Evolutionary conservation across 805 yeast species (phyloP).

Genomic region (Yarrowia sp.): DNA sequence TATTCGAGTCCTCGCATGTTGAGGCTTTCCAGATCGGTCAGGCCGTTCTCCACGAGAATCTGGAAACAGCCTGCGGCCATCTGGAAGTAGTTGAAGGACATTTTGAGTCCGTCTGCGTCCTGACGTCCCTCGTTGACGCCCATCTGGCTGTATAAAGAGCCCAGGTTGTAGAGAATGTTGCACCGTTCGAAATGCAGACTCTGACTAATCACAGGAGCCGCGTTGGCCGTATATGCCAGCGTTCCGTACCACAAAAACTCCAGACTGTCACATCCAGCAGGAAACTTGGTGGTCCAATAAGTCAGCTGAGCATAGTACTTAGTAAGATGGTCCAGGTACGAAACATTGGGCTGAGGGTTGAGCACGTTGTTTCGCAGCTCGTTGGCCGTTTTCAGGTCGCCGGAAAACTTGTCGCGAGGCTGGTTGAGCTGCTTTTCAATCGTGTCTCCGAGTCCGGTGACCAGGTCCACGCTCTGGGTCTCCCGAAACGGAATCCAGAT

Average conservation of each 20-base stretch:
- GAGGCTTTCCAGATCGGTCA: constrained; percentile 31
- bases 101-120: constrained; percentile 51
- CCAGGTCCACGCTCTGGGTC: constrained; percentile 45
- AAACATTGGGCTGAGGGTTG: neutral
- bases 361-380: neutral
- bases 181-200: constrained; percentile 59
- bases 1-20: constrained; percentile 46
- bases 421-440: constrained; percentile 51
- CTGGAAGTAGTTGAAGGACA: constrained; percentile 64
- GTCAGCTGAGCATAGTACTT: constrained; percentile 32
- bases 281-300: constrained; percentile 49
- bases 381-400: constrained; percentile 36
- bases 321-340: neutral
- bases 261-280: constrained; percentile 46
- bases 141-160: constrained; percentile 55
- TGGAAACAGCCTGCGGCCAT: constrained; percentile 65
- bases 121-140: constrained; percentile 48
- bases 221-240: constrained; percentile 49
- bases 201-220: constrained; percentile 45
- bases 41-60: constrained; percentile 35
- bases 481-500: constrained; percentile 51
- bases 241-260: constrained; percentile 73
- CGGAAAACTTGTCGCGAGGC: constrained; percentile 42
- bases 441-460: constrained; percentile 41
- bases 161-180: constrained; percentile 67